Base-by-base conservation (phyloP, 2,329 filamentous ascomycete species). In the Hypoxylon sp. region DNA sequence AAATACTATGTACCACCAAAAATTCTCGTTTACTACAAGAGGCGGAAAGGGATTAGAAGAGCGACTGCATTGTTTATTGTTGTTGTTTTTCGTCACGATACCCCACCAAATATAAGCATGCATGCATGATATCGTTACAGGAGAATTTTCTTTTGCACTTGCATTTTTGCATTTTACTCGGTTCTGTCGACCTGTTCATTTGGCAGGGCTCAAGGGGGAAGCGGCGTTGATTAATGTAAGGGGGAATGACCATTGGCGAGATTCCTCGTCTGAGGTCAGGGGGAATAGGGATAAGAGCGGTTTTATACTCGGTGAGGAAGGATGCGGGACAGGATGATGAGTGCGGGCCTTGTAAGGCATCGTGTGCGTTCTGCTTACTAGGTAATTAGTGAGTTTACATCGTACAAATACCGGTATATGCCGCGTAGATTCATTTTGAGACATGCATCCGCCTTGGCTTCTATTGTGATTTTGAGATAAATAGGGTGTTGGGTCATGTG, bases 61-160 rank as follows among this genome's bases (percentile, higher is more conserved):
- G 64, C 44, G 55, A 64, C n/a, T 59, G 63, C 58, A 39, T 64
- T 34, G 8, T 34, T 15, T 19, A 2, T 39, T 39, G n/a, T 39
- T 17, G 68, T 68, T 63, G 47, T 19, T 69, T 68, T 63, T 49
- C 56, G 62, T 59, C 62, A 66, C 61, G 58, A 65, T 70, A 73
- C 72, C 72, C 70, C 72, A 70, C 24, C n/a, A n/a, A n/a, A 67
- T 51, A 57, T 61, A 61, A 62, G 58, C 53, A 62, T 65, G 61
- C 64, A 64, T 71, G 55, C 65, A 65, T 67, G 24, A 54, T 60
- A 49, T 50, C 58, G 50, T 24, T 24, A 32, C 28, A n/a, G 30
- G 24, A 47, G 30, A 34, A 34, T 17, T 56, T 62, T 28, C 8
- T 32, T 56, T 64, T 63, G 2, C 41, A 30, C 51, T 55, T 56